These are phyloP conservation scores for Penicillium mononematosum DNA, from an alignment of 495 filamentous ascomycete species.

Conservation along the genomic window DNA sequence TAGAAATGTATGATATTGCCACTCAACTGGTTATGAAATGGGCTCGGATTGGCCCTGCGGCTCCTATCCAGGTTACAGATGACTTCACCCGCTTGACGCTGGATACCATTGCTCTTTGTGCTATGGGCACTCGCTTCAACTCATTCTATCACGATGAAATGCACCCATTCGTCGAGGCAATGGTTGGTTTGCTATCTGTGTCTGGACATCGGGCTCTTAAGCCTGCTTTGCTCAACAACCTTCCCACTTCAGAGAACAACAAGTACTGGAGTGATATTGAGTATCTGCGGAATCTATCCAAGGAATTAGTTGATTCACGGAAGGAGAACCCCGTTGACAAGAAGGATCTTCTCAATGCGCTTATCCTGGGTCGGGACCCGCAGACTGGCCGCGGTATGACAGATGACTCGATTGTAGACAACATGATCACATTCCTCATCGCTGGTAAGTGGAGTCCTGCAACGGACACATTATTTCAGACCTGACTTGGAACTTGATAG, in stretches of 20 bases:
- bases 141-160: slow-evolving; percentile 65
- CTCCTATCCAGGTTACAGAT: slow-evolving; percentile 59
- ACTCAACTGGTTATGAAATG: slow-evolving; percentile 72
- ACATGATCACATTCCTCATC: slow-evolving; percentile 72
- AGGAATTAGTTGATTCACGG: slow-evolving; percentile 60
- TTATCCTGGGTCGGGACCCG: slow-evolving; percentile 65
- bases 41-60: slow-evolving; percentile 60
- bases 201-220: slow-evolving; percentile 51
- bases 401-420: slow-evolving; percentile 62
- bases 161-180: slow-evolving; percentile 66
- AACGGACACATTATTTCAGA: not conserved
- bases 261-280: slow-evolving; percentile 60
- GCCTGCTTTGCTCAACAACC: slow-evolving; percentile 50
- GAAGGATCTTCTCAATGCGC: slow-evolving; percentile 68
- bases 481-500: slow-evolving; percentile 31
- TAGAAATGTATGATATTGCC: slow-evolving; percentile 73
- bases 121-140: slow-evolving; percentile 76
- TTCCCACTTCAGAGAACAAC: slow-evolving; percentile 50
- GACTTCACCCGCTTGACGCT: slow-evolving; percentile 75
- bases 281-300: slow-evolving; percentile 52
- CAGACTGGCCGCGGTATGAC: slow-evolving; percentile 64
- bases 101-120: slow-evolving; percentile 69
- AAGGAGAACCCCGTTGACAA: slow-evolving; percentile 55
- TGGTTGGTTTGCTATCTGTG: slow-evolving; percentile 58
- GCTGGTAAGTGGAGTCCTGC: slow-evolving; percentile 32